Evolutionary conservation across 1,284 basidiomycete species (phyloP).

Genomic region (Trametes hirsuta): DNA sequence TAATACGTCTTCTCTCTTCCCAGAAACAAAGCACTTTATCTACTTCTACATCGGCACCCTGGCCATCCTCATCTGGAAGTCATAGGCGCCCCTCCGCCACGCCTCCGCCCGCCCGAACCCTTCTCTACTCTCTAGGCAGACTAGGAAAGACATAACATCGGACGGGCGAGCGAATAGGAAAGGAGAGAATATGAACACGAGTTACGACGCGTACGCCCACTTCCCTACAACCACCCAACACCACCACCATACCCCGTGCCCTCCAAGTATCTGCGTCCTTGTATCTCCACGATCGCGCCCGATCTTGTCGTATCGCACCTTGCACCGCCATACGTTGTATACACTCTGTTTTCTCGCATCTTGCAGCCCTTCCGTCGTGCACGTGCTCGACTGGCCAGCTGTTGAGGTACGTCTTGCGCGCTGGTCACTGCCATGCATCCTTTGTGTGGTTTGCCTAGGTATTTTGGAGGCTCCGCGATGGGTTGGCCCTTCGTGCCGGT

Average conservation of each 20-base stretch:
- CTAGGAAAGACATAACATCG: background rate
- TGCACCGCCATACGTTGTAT: constrained; percentile 7
- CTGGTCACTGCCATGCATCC: too few relatives aligned
- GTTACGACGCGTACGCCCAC: background rate
- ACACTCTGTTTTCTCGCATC: background rate
- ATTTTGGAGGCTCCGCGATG: too few relatives aligned
- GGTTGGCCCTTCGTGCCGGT: too few relatives aligned
- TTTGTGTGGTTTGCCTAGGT: too few relatives aligned
- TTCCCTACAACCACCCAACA: background rate
- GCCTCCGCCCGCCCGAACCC: background rate
- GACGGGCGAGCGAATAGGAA: background rate
- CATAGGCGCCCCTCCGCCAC: constrained; percentile 32
- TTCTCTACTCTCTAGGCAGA: background rate
- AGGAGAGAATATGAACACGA: background rate
- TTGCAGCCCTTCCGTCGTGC: too few relatives aligned
- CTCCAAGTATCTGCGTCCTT: background rate
- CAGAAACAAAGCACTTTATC: constrained; percentile 97
- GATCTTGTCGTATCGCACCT: background rate
- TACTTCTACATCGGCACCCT: constrained; percentile 93
- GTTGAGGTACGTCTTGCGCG: too few relatives aligned
- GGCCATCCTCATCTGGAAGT: constrained; percentile 95
- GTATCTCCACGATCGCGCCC: background rate
- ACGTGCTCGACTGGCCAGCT: too few relatives aligned
- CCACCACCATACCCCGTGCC: background rate
- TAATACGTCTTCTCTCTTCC: constrained; percentile 10